These are phyloP conservation scores for Penicillium salamii DNA, from an alignment of 495 filamentous ascomycete species.

Conservation along the genomic window DNA sequence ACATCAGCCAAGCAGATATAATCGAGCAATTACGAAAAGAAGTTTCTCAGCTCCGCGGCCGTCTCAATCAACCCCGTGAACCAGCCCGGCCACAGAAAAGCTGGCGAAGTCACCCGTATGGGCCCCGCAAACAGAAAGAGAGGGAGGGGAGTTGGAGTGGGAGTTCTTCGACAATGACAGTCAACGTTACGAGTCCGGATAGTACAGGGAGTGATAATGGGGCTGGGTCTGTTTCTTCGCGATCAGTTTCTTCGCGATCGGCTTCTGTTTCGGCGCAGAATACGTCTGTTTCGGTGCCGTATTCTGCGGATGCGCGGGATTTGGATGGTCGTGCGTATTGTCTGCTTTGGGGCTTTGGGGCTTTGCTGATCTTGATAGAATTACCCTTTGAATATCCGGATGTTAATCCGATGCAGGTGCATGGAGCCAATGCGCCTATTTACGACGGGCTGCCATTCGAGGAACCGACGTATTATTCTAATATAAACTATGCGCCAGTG, in stretches of 20 bases:
- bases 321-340: not conserved
- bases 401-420: too few species aligned
- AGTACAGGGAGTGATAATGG: constrained; percentile 25
- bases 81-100: not conserved
- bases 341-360: too few species aligned
- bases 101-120: not conserved
- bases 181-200: constrained; percentile 22
- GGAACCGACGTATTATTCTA: too few species aligned
- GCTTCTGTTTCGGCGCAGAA: not conserved
- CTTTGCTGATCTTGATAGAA: too few species aligned
- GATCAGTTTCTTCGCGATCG: not conserved
- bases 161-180: constrained; percentile 23
- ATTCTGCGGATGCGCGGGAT: not conserved
- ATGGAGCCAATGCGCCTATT: too few species aligned
- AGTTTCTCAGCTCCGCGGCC: constrained; percentile 23
- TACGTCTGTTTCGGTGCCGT: not conserved
- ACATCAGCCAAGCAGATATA: constrained; percentile 33
- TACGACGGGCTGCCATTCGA: too few species aligned
- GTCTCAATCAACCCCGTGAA: constrained; percentile 14
- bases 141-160: constrained; percentile 18
- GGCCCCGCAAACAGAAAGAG: not conserved
- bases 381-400: too few species aligned
- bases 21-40: constrained; percentile 31
- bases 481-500: too few species aligned
- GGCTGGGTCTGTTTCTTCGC: not conserved